Conservation (phyloP, 169 alveolate species). For the Plasmodium vivax region DNA sequence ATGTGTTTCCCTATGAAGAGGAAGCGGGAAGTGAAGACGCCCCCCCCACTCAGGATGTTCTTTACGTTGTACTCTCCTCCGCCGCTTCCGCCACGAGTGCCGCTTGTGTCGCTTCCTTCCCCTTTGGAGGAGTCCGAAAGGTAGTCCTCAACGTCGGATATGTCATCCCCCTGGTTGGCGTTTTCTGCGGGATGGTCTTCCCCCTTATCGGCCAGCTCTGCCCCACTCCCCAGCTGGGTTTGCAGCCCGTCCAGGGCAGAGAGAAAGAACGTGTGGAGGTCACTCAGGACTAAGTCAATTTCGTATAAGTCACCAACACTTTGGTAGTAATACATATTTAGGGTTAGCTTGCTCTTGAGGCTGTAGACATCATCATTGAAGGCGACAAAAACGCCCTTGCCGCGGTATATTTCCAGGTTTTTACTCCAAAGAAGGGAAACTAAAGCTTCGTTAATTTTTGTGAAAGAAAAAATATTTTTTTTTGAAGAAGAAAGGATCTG, state of each 20-base stretch:
- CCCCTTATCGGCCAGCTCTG: neutral
- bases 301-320: slow-evolving; percentile 73
- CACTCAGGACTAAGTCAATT: slow-evolving; percentile 42
- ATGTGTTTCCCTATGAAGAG: slow-evolving; percentile 74
- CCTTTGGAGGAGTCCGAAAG: slow-evolving; percentile 33
- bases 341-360: slow-evolving; percentile 24
- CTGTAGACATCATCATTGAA: slow-evolving; percentile 67
- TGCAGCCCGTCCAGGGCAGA: neutral
- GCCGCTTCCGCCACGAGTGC: neutral
- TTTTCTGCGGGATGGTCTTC: neutral
- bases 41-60: slow-evolving; percentile 8
- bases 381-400: slow-evolving; percentile 72
- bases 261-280: slow-evolving; percentile 50
- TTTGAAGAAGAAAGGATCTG: slow-evolving; percentile 27
- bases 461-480: slow-evolving; percentile 57
- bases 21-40: slow-evolving; percentile 24
- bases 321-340: slow-evolving; percentile 70
- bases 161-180: neutral
- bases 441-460: slow-evolving; percentile 49
- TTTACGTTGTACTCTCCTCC: slow-evolving; percentile 28
- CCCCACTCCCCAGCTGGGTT: neutral
- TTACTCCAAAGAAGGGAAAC: slow-evolving; percentile 50
- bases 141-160: slow-evolving; percentile 18
- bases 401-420: slow-evolving; percentile 40
- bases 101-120: neutral